Evolutionary conservation across 169 alveolate species (phyloP), one percentile per base, ranked within the genome.

Genomic region (Plasmodium gaboni): DNA sequence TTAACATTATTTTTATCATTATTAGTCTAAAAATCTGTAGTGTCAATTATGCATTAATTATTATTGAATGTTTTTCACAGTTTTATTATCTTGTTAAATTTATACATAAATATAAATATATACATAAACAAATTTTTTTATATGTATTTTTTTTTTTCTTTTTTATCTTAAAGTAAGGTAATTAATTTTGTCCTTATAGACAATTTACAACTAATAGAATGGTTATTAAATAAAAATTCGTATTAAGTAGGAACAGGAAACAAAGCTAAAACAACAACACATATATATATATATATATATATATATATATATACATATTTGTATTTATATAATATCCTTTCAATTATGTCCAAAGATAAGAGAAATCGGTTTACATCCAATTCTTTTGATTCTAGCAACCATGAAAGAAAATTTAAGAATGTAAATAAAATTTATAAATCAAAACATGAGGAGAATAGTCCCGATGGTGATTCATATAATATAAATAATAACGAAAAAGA

Each of bases 391-490:
- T 80, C 89, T 10, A 59, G 38, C 55, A 71, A 53, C 48, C 83
- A 80, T 46, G 67, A 65, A 15, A 60, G 65, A 22, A 13, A 50
- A 48, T 67, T 50, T n/a, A 64, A 80, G 53, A 9, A 48, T 24
- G 26, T 17, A 53, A 80, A 80, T 65, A 80, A 53, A 53, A 44
- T 51, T 57, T 70, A 80, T 50, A 80, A 65, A 50, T 63, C 68
- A 44, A 22, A 46, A 19, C 44, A 67, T 80, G 53, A 76, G 50
- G 80, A 80, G 72, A 80, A 26, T 17, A 71, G 32, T 80, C 63
- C 83, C 22, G 73, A 80, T 12, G 68, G 68, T 67, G 89, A 78
- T 80, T 80, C 89, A 80, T 65, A 80, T 80, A 80, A 80, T 67
- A 80, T 65, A 67, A 80, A 80, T 65, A 67, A 80, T 80, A n/a